Evolutionary conservation across 352 stramenopile genomes (phyloP).

Genomic region (Phytophthora pistaciae): DNA sequence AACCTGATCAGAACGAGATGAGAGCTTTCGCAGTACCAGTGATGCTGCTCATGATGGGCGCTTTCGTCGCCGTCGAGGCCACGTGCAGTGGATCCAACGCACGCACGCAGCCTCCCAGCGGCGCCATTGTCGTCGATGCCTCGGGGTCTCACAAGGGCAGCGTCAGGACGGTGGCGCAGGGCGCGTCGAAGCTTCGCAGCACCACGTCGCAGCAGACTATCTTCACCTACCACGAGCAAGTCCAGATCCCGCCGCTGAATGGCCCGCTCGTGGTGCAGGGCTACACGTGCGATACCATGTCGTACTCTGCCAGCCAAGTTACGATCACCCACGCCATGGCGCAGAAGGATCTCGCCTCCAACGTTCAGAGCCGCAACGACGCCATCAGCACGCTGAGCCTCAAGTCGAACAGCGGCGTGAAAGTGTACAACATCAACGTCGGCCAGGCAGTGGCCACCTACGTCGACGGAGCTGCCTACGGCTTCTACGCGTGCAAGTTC

Average conservation of each 20-base stretch:
- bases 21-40: not conserved
- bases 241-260: not conserved
- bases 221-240: conserved; percentile 6
- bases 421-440: conserved; percentile 26
- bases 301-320: conserved; percentile 2
- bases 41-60: not conserved
- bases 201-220: conserved; percentile 2
- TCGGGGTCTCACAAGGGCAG: not conserved
- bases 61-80: not conserved
- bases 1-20: not conserved
- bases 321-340: conserved; percentile 8
- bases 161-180: conserved; percentile 1
- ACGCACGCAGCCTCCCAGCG: not conserved
- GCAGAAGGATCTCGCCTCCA: not conserved
- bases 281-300: conserved; percentile 10
- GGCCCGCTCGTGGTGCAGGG: conserved; percentile 6
- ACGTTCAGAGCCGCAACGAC: not conserved
- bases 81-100: conserved; percentile 1
- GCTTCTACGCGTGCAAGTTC: conserved; percentile 26
- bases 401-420: conserved; percentile 15
- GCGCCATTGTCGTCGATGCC: conserved; percentile 3
- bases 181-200: not conserved
- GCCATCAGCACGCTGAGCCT: not conserved
- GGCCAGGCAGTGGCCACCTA: conserved; percentile 20
- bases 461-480: conserved; percentile 16